Conservation (phyloP, 257 asterid genomes). For the Catharanthus roseus region DNA sequence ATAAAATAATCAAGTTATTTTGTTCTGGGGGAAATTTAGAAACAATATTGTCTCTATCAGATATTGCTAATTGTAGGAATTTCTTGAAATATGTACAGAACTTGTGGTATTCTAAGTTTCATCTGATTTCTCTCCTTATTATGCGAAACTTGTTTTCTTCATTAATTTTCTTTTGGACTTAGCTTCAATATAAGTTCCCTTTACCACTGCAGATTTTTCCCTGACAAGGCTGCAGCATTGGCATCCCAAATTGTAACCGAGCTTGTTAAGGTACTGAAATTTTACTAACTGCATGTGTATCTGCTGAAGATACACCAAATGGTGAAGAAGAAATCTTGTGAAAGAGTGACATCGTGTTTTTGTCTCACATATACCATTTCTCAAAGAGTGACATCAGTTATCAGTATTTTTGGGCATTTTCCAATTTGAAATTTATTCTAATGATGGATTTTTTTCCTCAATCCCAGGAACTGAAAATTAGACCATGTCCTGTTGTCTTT, state of each 20-base stretch:
- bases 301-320: background rate
- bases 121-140: background rate
- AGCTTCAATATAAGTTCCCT: background rate
- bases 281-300: slow-evolving; percentile 2
- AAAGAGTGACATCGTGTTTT: background rate
- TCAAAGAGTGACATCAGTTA: background rate
- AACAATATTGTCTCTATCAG: background rate
- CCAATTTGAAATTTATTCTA: background rate
- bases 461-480: slow-evolving; percentile 69
- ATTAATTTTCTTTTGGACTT: background rate
- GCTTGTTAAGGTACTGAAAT: slow-evolving; percentile 49
- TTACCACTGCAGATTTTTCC: slow-evolving; percentile 44
- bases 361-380: background rate
- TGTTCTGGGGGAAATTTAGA: background rate
- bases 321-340: background rate
- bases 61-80: background rate
- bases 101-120: background rate
- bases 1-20: background rate
- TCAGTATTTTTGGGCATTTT: background rate
- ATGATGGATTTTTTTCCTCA: background rate
- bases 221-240: slow-evolving; percentile 66
- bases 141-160: background rate
- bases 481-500: slow-evolving; percentile 85
- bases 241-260: slow-evolving; percentile 51
- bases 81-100: background rate